Base-by-base conservation (phyloP, 2,329 filamentous ascomycete species). In the Metarhizium album region DNA sequence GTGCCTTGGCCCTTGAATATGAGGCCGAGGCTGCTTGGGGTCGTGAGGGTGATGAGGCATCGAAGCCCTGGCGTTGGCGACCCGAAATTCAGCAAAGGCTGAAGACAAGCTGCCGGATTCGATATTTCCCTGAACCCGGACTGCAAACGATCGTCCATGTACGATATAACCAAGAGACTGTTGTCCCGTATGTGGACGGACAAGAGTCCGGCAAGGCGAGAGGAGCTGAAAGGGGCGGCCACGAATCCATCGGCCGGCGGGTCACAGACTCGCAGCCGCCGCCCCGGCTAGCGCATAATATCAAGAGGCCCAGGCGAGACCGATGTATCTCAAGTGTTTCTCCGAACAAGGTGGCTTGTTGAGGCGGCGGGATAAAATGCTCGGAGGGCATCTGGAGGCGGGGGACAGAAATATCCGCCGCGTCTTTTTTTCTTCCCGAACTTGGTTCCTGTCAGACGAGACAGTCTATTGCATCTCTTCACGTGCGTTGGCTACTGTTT, bases 181-280 rank as follows among this genome's bases (percentile, higher is more conserved):
- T 31, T 31, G 29, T 31, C 5, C 11, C 5, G 29, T 31, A 31
- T 5, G 29, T 31, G 29, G 29, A 31, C 11, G 29, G 5, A 11
- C 5, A 31, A 5, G 5, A 43, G 11, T 33, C 40, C 38, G 23
- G 45, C 14, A 40, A 38, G 46, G 38, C 23, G 46, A 38, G 42
- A 16, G 16, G 24, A 43, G 40, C 40, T 24, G 11, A 7, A 29
- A 40, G 22, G 20, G 43, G 29, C 47, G 11, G 27, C n/a, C 29
- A 31, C 14, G 8, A 45, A 33, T 42, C 35, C n/a, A 18, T 46
- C 46, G 46, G 46, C n/a, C n/a, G n/a, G n/a, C n/a, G 50, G 50
- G 40, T 42, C 27, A 29, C 27, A 29, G 23, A 9, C 16, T 3
- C 8, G n/a, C 9, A 22, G 38, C 38, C 38, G 14, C 37, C 27